Evolutionary conservation across 1,284 basidiomycete genomes (phyloP).

Genomic region (Tranzscheliella williamsii): DNA sequence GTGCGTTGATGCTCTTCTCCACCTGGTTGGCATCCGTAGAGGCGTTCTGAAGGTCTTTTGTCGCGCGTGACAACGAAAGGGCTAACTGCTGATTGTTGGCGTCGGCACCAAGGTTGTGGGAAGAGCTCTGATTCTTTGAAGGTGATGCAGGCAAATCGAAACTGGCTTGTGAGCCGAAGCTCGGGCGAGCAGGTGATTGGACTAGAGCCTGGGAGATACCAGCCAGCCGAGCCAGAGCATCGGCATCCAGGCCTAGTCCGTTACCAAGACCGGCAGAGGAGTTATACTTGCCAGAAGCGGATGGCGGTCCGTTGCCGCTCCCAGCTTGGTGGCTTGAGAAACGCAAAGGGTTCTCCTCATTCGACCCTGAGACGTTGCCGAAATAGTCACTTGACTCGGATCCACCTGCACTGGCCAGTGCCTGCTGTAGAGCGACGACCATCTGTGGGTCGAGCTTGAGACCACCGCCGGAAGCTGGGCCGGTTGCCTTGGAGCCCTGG

Average conservation of each 20-base stretch:
- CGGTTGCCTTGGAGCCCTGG: slow-evolving; percentile 23
- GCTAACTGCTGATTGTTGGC: slow-evolving; percentile 34
- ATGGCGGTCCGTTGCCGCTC: neutral
- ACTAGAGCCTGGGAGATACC: slow-evolving; percentile 35
- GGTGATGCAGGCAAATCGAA: no score
- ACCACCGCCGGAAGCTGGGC: slow-evolving; percentile 25
- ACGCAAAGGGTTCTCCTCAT: slow-evolving; percentile 15
- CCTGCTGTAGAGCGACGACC: slow-evolving; percentile 46
- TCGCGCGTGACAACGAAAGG: slow-evolving; percentile 15
- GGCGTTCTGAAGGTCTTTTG: slow-evolving; percentile 68
- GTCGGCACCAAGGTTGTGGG: neutral
- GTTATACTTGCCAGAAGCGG: neutral
- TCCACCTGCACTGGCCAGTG: slow-evolving; percentile 14
- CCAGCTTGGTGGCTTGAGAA: slow-evolving; percentile 19
- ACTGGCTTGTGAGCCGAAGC: no score
- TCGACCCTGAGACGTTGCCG: slow-evolving; percentile 2
- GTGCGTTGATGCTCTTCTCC: slow-evolving; percentile 72
- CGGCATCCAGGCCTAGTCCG: slow-evolving; percentile 25
- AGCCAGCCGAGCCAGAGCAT: slow-evolving; percentile 30
- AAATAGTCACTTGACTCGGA: slow-evolving; percentile 14
- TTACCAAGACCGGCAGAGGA: slow-evolving; percentile 5
- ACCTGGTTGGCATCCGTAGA: slow-evolving; percentile 74
- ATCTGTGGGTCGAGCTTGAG: slow-evolving; percentile 50
- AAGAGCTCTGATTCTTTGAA: neutral
- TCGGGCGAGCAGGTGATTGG: slow-evolving; percentile 22